Conservation (phyloP, 805 yeast genomes). For the Nakazawaea wickerhamii region DNA sequence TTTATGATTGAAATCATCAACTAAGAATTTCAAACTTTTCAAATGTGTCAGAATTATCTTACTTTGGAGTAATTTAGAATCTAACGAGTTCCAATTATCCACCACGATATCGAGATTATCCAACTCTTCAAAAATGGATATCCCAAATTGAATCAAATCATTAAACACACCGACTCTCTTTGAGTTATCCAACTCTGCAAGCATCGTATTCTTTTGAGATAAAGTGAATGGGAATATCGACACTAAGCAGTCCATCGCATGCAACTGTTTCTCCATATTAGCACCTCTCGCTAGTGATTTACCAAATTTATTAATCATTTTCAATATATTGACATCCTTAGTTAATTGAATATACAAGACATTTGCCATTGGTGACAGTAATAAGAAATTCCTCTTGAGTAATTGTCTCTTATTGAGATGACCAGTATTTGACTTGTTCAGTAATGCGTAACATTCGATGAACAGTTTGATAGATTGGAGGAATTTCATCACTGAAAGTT, state of each 20-base stretch:
- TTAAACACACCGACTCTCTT: slow-evolving; percentile 15
- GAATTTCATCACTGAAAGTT: not conserved
- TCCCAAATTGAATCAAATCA: slow-evolving; percentile 20
- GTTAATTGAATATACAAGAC: slow-evolving; percentile 52
- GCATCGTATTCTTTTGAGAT: slow-evolving; percentile 17
- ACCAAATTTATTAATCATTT: slow-evolving; percentile 18
- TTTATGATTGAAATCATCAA: slow-evolving; percentile 18
- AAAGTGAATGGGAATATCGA: slow-evolving; percentile 28
- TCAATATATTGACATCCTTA: slow-evolving; percentile 24
- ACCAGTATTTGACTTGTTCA: not conserved
- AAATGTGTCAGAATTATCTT: slow-evolving; percentile 25
- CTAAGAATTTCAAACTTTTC: slow-evolving; percentile 21
- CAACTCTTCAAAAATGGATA: slow-evolving; percentile 21
- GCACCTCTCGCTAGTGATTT: slow-evolving; percentile 3
- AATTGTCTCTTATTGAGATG: slow-evolving; percentile 16
- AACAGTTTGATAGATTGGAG: not conserved
- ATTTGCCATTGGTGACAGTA: slow-evolving; percentile 56
- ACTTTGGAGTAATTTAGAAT: slow-evolving; percentile 21
- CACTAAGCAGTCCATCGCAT: slow-evolving; percentile 19
- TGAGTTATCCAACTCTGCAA: slow-evolving; percentile 13
- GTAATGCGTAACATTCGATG: not conserved
- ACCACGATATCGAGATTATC: slow-evolving; percentile 20
- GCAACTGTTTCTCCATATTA: slow-evolving; percentile 10
- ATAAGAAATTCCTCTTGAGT: slow-evolving; percentile 30
- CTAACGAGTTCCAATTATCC: slow-evolving; percentile 25